phyloP scores from a whole-genome alignment of 768 basidiomycete species.

The Rhizopogon roseolus region DNA sequence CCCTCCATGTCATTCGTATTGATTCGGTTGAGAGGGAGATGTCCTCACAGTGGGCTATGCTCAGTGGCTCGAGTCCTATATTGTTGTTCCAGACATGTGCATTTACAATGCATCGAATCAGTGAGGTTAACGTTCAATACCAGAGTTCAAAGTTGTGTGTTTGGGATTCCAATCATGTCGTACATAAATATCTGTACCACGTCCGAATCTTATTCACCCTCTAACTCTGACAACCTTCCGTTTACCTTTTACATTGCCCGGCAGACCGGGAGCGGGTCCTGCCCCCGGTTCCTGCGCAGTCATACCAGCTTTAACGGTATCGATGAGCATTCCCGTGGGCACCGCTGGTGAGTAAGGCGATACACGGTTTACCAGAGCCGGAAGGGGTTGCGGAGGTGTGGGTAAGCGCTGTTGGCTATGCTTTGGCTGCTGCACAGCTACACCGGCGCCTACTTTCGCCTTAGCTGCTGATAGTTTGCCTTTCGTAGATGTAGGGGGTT shows the following conservation, averaged over 20 bases:
- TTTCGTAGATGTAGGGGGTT: constrained; percentile 30
- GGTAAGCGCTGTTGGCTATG: constrained; percentile 49
- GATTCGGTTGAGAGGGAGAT: no score
- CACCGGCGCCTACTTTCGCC: constrained; percentile 36
- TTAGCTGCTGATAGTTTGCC: constrained; percentile 49
- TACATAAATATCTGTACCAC: neutral
- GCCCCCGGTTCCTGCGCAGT: constrained; percentile 54
- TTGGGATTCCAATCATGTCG: neutral
- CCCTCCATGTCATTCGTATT: no score
- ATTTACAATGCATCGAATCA: neutral
- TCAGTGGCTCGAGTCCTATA: no score
- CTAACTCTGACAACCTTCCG: constrained; percentile 76
- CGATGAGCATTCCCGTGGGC: constrained; percentile 72
- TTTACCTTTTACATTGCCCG: constrained; percentile 60
- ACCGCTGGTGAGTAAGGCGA: constrained; percentile 79
- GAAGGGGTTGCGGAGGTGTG: constrained; percentile 71
- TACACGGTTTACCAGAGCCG: constrained; percentile 66
- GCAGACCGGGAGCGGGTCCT: constrained; percentile 24
- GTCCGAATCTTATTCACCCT: constrained; percentile 29
- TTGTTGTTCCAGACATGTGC: no score
- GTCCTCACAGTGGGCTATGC: no score
- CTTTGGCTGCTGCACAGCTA: constrained; percentile 20
- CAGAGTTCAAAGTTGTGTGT: neutral
- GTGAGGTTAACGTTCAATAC: neutral
- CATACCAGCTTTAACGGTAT: constrained; percentile 84